Base-by-base conservation (phyloP, 176 grass and related monocot species). In the Juncus inflexus region DNA sequence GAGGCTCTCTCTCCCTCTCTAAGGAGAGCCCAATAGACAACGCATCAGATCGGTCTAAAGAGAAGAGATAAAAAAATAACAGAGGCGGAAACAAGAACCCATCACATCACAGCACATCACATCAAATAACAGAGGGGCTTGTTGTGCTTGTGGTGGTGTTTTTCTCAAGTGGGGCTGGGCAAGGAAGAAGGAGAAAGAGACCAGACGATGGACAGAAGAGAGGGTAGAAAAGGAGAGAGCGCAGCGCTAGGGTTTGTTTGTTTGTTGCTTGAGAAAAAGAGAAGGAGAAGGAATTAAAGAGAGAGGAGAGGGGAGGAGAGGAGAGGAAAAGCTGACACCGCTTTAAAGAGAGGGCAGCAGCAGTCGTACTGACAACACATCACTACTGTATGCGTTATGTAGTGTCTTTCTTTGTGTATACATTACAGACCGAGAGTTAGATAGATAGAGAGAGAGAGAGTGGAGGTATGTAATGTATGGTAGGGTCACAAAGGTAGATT, bases 341-440 rank as follows among this genome's bases (percentile, higher is more conserved):
- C 84, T 84, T 86, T 86, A 97, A 86, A 91, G 80, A 80, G 62
- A 60, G 72, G 15, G 70, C 76, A 67, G 73, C 70, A 52, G 78
- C 72, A 72, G 80, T 52, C 58, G 60, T 58, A 56, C 40, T 70
- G 54, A 60, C 69, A 68, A 64, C 38, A 69, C 59, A 68, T 50
- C 50, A 58, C 64, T 60, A 63, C 13, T 43, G 69, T 15, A 10
- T 35, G 56, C 37, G 39, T 70, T 41, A 14, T 70, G 54, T 57
- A 56, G 52, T 70, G 37, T 42, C 50, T 42, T 4, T 58, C 51
- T 40, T 47, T 47, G 43, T 47, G 9, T 47, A 47, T 9, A 47
- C 43, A 6, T 5, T 9, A 47, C 4, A 5, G 9, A 6, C 9
- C 43, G 43, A 58, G 71, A 19, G 72, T 49, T 66, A 38, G 45